A percentile compares a stretch with the other conserved stretches of the same genome.
These are phyloP conservation scores for Ilyonectria mors-panacis DNA, from an alignment of 2,329 filamentous ascomycete genomes.

Conservation along the genomic window DNA sequence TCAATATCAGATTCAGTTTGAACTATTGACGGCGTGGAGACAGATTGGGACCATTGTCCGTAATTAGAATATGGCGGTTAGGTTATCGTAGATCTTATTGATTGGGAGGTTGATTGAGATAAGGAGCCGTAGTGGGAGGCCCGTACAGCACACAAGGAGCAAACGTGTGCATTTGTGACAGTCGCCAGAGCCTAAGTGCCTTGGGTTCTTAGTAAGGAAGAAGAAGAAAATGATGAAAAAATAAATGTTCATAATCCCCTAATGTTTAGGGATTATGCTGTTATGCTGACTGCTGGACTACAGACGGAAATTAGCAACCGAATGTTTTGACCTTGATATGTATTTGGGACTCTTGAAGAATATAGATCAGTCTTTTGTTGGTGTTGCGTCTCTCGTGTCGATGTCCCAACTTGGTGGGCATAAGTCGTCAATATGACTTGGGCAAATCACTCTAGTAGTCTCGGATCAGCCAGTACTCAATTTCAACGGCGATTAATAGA, in stretches of 20 bases:
- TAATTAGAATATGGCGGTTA: neutral
- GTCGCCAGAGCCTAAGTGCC: neutral
- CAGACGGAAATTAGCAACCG: too few species aligned
- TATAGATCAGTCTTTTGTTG: too few species aligned
- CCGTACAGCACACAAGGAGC: neutral
- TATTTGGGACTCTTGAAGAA: too few species aligned
- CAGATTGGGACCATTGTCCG: conserved; percentile 6
- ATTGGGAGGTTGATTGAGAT: neutral
- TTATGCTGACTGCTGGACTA: too few species aligned
- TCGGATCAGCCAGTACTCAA: neutral
- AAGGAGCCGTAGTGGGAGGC: too few species aligned
- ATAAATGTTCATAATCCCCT: neutral
- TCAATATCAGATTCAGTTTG: conserved; percentile 5
- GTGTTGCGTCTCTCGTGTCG: too few species aligned
- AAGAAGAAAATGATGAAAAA: neutral
- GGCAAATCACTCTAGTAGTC: neutral
- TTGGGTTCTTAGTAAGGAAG: neutral
- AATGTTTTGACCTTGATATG: too few species aligned
- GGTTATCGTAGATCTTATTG: conserved; percentile 10
- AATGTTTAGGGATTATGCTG: too few species aligned
- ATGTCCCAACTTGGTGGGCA: too few species aligned
- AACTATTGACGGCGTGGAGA: conserved; percentile 1
- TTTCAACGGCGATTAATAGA: too few species aligned
- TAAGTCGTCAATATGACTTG: too few species aligned
- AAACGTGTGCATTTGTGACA: neutral